phyloP scores from a whole-genome alignment of 202 grass and related monocot genomes.

The Eragrostis tef region DNA sequence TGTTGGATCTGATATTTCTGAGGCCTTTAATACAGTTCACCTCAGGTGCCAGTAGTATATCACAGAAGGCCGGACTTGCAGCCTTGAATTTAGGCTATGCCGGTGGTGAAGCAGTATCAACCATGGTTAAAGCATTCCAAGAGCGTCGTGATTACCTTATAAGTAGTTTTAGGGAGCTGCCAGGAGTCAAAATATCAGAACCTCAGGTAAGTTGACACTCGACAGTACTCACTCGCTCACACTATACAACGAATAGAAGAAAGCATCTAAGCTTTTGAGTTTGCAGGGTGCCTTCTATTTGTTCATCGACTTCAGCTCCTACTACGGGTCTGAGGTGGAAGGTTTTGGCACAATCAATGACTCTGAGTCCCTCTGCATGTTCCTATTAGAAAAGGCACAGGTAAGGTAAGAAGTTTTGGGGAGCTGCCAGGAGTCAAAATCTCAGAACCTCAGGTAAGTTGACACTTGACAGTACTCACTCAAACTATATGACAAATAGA shows the following conservation, averaged over 20 bases:
- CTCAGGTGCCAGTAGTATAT: slow-evolving; percentile 91
- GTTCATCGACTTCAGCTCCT: slow-evolving; percentile 90
- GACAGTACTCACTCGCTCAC: background rate
- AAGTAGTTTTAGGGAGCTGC: slow-evolving; percentile 70
- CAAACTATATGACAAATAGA: background rate
- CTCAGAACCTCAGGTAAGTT: slow-evolving; percentile 77
- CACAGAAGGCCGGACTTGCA: slow-evolving; percentile 92
- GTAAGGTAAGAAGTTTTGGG: slow-evolving; percentile 68
- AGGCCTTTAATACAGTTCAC: slow-evolving; percentile 65
- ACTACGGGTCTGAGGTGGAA: slow-evolving; percentile 81
- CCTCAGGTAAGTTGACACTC: slow-evolving; percentile 59
- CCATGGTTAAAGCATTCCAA: slow-evolving; percentile 94
- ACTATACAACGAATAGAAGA: background rate
- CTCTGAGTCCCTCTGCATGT: slow-evolving; percentile 80
- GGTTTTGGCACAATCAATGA: slow-evolving; percentile 72
- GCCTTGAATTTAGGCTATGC: slow-evolving; percentile 87
- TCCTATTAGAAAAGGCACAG: slow-evolving; percentile 83
- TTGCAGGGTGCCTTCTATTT: slow-evolving; percentile 92
- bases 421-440: slow-evolving; percentile 81
- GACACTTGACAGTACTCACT: background rate
- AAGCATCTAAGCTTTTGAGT: slow-evolving; percentile 34
- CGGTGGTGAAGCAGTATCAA: slow-evolving; percentile 81
- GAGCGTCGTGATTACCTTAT: slow-evolving; percentile 87
- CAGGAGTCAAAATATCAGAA: slow-evolving; percentile 84
- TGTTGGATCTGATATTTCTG: background rate